Base-by-base conservation (phyloP, 2,329 filamentous ascomycete species). In the Alternaria atra region DNA sequence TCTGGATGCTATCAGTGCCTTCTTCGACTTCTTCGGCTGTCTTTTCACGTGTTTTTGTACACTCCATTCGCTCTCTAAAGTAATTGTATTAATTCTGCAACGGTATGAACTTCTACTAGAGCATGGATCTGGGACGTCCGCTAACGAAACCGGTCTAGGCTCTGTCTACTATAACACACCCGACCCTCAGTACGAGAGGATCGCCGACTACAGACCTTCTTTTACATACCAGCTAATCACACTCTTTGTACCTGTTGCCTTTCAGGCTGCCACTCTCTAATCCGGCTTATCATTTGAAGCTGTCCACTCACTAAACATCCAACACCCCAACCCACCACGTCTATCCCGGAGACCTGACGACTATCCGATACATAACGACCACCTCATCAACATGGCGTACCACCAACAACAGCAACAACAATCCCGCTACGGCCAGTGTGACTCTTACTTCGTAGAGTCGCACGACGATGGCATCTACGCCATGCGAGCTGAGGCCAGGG, bases 391-490 rank as follows among this genome's bases (percentile, higher is more conserved):
- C 71, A 89, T 89, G 86, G 83, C 85, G 71, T 86, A 82, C 75
- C 81, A 84, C 70, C 81, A 81, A 70, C 80, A 83, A 71, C 80
- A 82, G 51, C 81, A 84, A 52, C 81, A n/a, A n/a, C n/a, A 84
- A 60, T 80, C 83, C 60, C 82, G 81, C 70, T 88, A 86, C 77
- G 87, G 88, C 69, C 86, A 87, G 56, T 91, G 89, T 77, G 89
- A 90, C 66, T 88, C 85, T 59, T 91, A 85, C 80, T 91, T 91
- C 72, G 86, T 90, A 56, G 89, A 91, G 71, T 84, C 83, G 64
- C 81, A 85, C 64, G 84, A 87, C 60, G 84, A 86, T 52, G 84
- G 81, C 48, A 63, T 83, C 55, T 84, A 81, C 81, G 82, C 81
- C 46, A 75, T 80, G 69, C 87, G 88, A 65, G 86, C 92, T 69